Evolutionary conservation across 139 green algal species (phyloP), one percentile per base, ranked within the genome.

Genomic region (Auxenochlorella pyrenoidosa): DNA sequence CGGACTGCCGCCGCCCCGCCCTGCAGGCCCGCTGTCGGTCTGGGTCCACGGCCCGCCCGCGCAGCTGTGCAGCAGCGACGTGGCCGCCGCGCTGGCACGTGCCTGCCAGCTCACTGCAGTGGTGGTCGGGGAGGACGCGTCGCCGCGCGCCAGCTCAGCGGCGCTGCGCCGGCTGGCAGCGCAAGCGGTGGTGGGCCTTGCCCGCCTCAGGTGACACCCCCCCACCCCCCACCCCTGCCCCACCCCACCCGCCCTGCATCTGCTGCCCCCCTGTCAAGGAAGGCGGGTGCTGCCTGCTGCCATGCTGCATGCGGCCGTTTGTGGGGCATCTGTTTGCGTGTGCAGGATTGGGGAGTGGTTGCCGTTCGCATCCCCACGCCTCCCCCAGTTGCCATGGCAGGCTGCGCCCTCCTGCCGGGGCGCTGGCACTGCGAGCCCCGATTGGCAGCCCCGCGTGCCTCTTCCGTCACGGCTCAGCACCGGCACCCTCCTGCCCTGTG

Each of bases 171-270:
- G 18, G 3, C 83, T 87, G 47, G 36, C 82, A 18, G 72, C 82
- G n/a, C 68, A 87, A 30, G 51, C 44, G 15, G 54, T 87, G 24
- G 83, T 82, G 38, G 83, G 83, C 13, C 36, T 87, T 36, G 83
- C 83, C 1, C 83, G 83, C 28, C 71, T 87, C 13, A 75, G 83
- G 83, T 82, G 71, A n/a, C 24, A 72, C 54, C 3, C 54, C 16
- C 54, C 18, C 54, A 28, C 54, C 22, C 12, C 47, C 12, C 63
- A 71, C 24, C 63, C 24, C 2, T 26, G 6, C 63, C 12, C 24
- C 63, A 12, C 22, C 34, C 63, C 47, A 18, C 12, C 8, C 47
- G 2, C 54, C 18, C 16, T 77, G 34, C 70, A 6, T 47, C 2
- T 77, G 70, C 70, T 77, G 70, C 34, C 26, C 38, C 13, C 13